Base-by-base conservation (phyloP, 768 basidiomycete species). In the Serendipita sp. region DNA sequence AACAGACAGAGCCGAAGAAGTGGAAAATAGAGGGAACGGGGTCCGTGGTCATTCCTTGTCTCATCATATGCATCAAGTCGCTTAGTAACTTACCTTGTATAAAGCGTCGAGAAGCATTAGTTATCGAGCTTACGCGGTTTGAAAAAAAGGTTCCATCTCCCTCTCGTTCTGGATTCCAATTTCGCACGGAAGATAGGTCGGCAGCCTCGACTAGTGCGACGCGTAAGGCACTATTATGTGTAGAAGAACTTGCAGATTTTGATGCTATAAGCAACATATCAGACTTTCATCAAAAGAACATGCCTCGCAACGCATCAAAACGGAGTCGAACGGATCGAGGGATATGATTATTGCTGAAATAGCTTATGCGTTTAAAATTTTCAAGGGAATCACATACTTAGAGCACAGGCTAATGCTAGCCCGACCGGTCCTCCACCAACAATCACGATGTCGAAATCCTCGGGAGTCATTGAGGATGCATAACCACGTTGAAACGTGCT, bases 341-440 rank as follows among this genome's bases (percentile, higher is more conserved):
- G 24, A 24, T 24, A 24, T 24, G 24, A 2, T 24, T 24, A 24
- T 24, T 24, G 24, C 24, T 24, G 24, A 24, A 24, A 24, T 24
- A 24, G 24, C 24, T 24, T 13, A 46, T 13, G 45, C 45, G 11
- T 46, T 46, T 13, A 18, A 18, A 18, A 13, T 13, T 46, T 13
- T 46, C 11, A 46, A 46, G 45, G 18, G 45, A 46, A 32, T 4
- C 24, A 73, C 81, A 66, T 71, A 95, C 94, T 81, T 4, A 99
- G 78, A 38, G 92, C 90, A 71, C 83, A 84, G 2, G 92, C 93
- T 41, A 99, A 76, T 11, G 93, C 88, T 45, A 99, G 79, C 2
- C 96, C 96, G 3, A 83, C 90, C 30, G 92, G 93, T 1, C 94
- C 95, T 32, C 91, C 96, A 16, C 96, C 95, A 30, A 98, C 90